Evolutionary conservation across 352 stramenopile species (phyloP).

Genomic region (Globisporangium viniferum): DNA sequence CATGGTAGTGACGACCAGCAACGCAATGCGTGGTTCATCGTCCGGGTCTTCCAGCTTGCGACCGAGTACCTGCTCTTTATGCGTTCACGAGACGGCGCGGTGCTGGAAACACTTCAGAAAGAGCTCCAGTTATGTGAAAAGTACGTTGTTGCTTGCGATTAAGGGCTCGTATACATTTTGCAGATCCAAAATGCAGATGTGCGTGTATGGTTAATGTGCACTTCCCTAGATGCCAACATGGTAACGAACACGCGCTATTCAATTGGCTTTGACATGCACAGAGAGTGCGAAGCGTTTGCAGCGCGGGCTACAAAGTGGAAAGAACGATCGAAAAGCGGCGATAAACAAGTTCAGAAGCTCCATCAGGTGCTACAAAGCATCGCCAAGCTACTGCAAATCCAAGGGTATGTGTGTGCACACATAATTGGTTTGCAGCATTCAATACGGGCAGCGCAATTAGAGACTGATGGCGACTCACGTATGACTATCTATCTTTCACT

Average conservation of each 20-base stretch:
- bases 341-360: conserved; percentile 69
- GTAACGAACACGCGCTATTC: not conserved
- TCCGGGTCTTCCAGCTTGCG: conserved; percentile 63
- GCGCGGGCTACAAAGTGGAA: conserved; percentile 55
- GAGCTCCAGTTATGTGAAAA: conserved; percentile 41
- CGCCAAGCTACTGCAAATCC: conserved; percentile 65
- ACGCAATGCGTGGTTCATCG: conserved; percentile 66
- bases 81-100: conserved; percentile 41
- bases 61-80: conserved; percentile 82
- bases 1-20: conserved; percentile 7
- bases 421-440: not conserved
- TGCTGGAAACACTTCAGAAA: conserved; percentile 49
- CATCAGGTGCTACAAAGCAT: conserved; percentile 77
- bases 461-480: not conserved
- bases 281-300: conserved; percentile 40
- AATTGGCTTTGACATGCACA: conserved; percentile 8
- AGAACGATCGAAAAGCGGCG: conserved; percentile 30
- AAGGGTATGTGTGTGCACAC: conserved; percentile 33
- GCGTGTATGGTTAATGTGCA: not conserved
- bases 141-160: not conserved
- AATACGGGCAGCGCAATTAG: not conserved
- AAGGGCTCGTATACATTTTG: not conserved
- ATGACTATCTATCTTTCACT: not conserved
- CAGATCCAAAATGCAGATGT: not conserved
- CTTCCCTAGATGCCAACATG: not conserved